These are phyloP conservation scores for Rubia balearica DNA, from an alignment of 305 asterid genomes.

Conservation along the genomic window DNA sequence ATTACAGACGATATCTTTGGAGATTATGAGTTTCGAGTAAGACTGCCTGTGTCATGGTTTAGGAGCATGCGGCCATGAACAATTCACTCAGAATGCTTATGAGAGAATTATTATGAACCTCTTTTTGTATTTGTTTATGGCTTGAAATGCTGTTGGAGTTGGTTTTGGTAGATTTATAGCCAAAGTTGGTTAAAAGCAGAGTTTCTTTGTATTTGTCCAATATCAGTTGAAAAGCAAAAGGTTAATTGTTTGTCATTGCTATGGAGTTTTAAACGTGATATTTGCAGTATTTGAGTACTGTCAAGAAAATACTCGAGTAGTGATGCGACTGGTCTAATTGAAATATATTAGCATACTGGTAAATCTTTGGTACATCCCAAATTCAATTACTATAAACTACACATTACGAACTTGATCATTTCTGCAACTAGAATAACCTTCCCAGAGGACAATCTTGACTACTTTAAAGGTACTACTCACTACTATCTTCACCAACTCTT, in stretches of 20 bases:
- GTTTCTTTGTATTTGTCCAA: not conserved
- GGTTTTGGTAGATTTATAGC: not conserved
- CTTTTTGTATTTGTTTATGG: conserved; percentile 63
- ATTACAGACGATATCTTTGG: conserved; percentile 77
- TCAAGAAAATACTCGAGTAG: too few species aligned
- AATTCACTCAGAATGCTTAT: conserved; percentile 49
- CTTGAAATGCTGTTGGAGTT: conserved; percentile 30
- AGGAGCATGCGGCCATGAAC: conserved; percentile 37
- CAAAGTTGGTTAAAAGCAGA: not conserved
- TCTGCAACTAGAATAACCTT: not conserved
- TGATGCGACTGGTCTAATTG: too few species aligned
- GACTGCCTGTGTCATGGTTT: conserved; percentile 78
- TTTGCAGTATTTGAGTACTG: too few species aligned
- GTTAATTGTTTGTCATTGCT: too few species aligned
- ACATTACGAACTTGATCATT: not conserved
- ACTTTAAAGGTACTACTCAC: not conserved
- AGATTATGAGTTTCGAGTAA: conserved; percentile 57
- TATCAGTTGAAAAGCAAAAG: too few species aligned
- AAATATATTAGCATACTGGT: not conserved
- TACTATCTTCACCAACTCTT: not conserved
- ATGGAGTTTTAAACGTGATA: too few species aligned
- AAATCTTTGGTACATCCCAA: not conserved
- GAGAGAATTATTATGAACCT: too few species aligned
- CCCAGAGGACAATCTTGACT: not conserved
- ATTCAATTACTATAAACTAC: not conserved